Percentiles rank a stretch among this genome's conserved stretches.
Conservation (phyloP, 2,329 filamentous ascomycete genomes). For the Fusarium sp. region DNA sequence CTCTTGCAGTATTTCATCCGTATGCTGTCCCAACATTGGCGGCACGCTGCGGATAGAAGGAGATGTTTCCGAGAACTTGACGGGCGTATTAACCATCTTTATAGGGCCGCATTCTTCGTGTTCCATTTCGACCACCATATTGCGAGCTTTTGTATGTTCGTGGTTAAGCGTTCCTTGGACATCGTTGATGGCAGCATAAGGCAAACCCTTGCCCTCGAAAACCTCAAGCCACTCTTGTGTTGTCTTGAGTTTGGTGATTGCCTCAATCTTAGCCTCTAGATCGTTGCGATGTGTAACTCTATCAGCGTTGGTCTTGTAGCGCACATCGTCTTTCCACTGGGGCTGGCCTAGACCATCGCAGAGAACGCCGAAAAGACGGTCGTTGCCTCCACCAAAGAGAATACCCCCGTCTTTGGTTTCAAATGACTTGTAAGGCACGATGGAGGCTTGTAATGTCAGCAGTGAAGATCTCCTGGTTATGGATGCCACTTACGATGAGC, state of each 20-base stretch:
- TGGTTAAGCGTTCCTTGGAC: slow-evolving; percentile 86
- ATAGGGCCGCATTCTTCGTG: slow-evolving; percentile 86
- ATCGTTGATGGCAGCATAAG: slow-evolving; percentile 93
- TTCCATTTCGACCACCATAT: slow-evolving; percentile 90
- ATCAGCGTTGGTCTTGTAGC: slow-evolving; percentile 70
- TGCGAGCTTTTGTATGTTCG: slow-evolving; percentile 82
- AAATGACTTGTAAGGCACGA: slow-evolving; percentile 94
- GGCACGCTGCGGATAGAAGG: slow-evolving; percentile 82
- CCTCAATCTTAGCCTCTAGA: slow-evolving; percentile 83
- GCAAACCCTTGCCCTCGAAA: slow-evolving; percentile 92
- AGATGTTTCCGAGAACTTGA: slow-evolving; percentile 89
- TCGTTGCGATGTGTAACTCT: slow-evolving; percentile 77
- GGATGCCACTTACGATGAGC: slow-evolving; percentile 78
- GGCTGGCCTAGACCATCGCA: slow-evolving; percentile 68
- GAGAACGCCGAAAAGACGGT: slow-evolving; percentile 73
- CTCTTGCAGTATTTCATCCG: slow-evolving; percentile 76
- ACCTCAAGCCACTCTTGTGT: slow-evolving; percentile 89
- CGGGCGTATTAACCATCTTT: slow-evolving; percentile 90
- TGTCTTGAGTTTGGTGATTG: slow-evolving; percentile 77
- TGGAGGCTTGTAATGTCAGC: slow-evolving; percentile 72
- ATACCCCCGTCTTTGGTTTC: slow-evolving; percentile 77
- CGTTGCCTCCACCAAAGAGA: slow-evolving; percentile 78
- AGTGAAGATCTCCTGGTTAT: not conserved
- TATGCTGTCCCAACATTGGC: slow-evolving; percentile 88
- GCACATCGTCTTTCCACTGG: slow-evolving; percentile 69